A percentile compares a stretch with the other conserved stretches of the same genome.
Conservation (phyloP, 2,329 filamentous ascomycete genomes). For the Meredithiella fracta region DNA sequence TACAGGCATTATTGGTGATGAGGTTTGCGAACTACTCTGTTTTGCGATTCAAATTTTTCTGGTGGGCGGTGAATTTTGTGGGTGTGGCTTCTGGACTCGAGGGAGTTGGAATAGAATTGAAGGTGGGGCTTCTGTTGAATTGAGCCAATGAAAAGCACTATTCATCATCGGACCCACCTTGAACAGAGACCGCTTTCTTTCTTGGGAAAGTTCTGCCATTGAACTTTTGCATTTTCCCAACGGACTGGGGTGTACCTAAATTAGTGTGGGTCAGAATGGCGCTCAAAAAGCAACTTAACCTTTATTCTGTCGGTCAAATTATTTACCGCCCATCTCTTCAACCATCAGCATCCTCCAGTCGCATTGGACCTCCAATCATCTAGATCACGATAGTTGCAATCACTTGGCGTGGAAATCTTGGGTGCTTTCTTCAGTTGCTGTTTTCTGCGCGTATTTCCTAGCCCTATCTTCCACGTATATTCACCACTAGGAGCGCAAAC, state of each 20-base stretch:
- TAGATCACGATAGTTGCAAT: not conserved
- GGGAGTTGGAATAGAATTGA: not conserved
- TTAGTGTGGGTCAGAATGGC: not conserved
- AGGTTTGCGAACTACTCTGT: not conserved
- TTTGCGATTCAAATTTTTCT: constrained; percentile 1
- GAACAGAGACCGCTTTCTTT: not conserved
- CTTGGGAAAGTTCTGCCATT: not conserved
- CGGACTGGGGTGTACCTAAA: not conserved
- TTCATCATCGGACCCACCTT: not conserved
- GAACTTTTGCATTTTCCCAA: not conserved
- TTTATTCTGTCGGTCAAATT: constrained; percentile 4
- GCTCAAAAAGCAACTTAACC: constrained; percentile 2
- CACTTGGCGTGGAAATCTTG: not conserved
- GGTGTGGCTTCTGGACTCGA: not conserved
- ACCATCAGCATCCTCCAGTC: not conserved
- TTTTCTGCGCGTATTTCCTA: not conserved
- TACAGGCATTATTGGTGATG: not conserved
- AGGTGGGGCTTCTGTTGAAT: not conserved
- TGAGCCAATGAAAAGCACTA: not conserved
- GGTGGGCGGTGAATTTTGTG: not conserved
- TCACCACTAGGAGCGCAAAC: not conserved
- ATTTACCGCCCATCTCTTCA: constrained; percentile 2
- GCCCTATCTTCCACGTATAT: not conserved
- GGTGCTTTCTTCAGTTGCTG: not conserved
- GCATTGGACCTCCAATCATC: not conserved